These are phyloP conservation scores for Populus trichocarpa DNA, from an alignment of 441 rosid species.

Conservation along the genomic window DNA sequence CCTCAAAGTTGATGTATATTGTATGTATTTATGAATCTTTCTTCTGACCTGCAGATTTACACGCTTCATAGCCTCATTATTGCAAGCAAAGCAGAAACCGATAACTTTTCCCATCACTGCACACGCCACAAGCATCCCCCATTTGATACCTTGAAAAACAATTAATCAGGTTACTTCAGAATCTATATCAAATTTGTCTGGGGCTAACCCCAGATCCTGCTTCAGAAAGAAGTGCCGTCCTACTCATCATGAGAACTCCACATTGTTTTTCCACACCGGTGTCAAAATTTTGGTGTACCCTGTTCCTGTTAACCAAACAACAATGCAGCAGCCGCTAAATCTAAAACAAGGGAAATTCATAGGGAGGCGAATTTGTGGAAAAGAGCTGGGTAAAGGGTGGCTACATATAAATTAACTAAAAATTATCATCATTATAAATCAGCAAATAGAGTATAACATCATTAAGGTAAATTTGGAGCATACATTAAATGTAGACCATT, in stretches of 20 bases:
- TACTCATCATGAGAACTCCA: neutral
- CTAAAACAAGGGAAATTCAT: neutral
- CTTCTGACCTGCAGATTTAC: too few species aligned
- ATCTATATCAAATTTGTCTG: neutral
- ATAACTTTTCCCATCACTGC: too few species aligned
- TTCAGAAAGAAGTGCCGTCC: neutral
- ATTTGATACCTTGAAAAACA: neutral
- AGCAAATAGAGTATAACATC: neutral
- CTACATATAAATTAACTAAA: neutral
- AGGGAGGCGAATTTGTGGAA: neutral
- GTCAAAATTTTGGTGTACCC: neutral
- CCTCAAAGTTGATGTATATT: too few species aligned
- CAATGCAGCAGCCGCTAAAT: neutral
- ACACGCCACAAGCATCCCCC: too few species aligned
- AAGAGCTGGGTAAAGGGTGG: neutral
- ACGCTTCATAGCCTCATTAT: too few species aligned
- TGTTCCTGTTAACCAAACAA: neutral
- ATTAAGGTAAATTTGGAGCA: neutral
- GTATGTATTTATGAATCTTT: too few species aligned
- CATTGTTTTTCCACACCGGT: neutral
- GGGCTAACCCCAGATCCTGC: neutral
- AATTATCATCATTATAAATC: neutral
- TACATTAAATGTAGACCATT: neutral
- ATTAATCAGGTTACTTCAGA: neutral
- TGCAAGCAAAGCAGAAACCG: too few species aligned